A percentile compares a stretch with the other conserved stretches of the same genome.
phyloP scores from a whole-genome alignment of 83 land plant species.

The Picea engelmannii region DNA sequence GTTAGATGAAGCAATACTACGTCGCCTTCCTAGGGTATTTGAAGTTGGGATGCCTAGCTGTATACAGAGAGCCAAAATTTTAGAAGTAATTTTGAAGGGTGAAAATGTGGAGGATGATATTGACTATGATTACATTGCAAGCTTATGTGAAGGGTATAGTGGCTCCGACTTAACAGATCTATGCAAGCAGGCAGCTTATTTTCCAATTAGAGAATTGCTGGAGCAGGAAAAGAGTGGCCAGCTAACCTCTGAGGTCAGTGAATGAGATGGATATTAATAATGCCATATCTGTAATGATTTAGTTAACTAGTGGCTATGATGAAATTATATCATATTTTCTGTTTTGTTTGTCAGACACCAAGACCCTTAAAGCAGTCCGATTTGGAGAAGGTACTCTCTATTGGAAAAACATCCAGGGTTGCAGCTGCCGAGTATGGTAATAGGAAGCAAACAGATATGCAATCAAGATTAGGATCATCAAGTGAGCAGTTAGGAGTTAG shows the following conservation, averaged over 20 bases:
- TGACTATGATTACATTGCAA: conserved; percentile 68
- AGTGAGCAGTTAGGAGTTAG: background rate
- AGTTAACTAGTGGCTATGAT: background rate
- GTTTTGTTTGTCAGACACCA: conserved; percentile 34
- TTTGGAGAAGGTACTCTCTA: conserved; percentile 60
- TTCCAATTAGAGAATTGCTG: conserved; percentile 84
- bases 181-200: conserved; percentile 93
- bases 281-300: background rate
- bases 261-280: background rate
- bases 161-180: conserved; percentile 92
- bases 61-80: conserved; percentile 72
- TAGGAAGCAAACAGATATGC: background rate
- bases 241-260: conserved; percentile 18
- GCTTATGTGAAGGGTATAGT: conserved; percentile 82
- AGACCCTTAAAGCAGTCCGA: conserved; percentile 62
- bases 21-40: conserved; percentile 88
- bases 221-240: conserved; percentile 67
- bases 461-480: background rate
- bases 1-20: conserved; percentile 90
- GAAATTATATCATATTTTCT: background rate
- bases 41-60: conserved; percentile 85
- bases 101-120: conserved; percentile 71
- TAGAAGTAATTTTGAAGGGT: conserved; percentile 82
- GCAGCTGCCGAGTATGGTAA: conserved; percentile 46
- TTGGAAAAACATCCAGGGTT: conserved; percentile 50